These are phyloP conservation scores for Fusarium sp. DNA, from an alignment of 2,329 filamentous ascomycete species.

Conservation along the genomic window DNA sequence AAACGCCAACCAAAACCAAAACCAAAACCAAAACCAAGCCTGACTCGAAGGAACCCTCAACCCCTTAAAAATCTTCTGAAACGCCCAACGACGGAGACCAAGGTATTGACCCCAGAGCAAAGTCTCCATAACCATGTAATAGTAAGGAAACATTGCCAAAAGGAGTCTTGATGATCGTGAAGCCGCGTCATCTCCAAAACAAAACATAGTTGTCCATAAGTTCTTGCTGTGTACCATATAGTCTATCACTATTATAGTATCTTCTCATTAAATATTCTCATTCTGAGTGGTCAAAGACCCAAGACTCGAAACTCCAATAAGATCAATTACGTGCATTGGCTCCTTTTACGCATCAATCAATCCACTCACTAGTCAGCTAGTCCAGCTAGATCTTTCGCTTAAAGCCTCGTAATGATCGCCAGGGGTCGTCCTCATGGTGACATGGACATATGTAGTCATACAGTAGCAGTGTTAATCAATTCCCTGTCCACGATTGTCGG, in stretches of 20 bases:
- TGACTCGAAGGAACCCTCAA: slow-evolving; percentile 25
- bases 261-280: not conserved
- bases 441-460: not conserved
- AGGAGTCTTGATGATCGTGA: slow-evolving; percentile 25
- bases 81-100: slow-evolving; percentile 36
- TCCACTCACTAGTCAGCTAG: not conserved
- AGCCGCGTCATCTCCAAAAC: slow-evolving; percentile 41
- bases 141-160: slow-evolving; percentile 38
- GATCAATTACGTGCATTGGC: slow-evolving; percentile 25
- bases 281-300: not conserved
- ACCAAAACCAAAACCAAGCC: not conserved
- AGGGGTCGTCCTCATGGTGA: slow-evolving; percentile 18
- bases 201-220: not conserved
- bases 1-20: slow-evolving; percentile 33
- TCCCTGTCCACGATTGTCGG: slow-evolving; percentile 28
- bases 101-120: slow-evolving; percentile 6
- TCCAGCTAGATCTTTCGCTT: slow-evolving; percentile 38
- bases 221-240: not conserved
- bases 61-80: slow-evolving; percentile 37
- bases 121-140: slow-evolving; percentile 14
- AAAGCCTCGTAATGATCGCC: slow-evolving; percentile 38
- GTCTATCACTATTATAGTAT: not conserved
- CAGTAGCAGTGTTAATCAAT: slow-evolving; percentile 11
- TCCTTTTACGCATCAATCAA: slow-evolving; percentile 9
- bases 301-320: slow-evolving; percentile 36